Conservation (phyloP, 768 basidiomycete species). For the Termitomyces sp. region DNA sequence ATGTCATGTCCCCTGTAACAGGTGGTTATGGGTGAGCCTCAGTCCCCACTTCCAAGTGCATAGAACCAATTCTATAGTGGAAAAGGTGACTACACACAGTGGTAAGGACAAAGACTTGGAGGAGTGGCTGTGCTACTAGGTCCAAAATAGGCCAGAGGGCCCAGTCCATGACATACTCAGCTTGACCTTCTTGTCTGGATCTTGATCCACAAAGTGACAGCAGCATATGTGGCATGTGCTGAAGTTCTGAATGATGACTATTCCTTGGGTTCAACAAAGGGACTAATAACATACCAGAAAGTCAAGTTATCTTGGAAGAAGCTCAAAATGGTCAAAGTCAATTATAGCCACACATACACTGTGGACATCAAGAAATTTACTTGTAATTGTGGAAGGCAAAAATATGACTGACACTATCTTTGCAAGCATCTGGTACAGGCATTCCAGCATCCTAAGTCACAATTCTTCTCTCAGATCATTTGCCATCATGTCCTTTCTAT, state of each 20-base stretch:
- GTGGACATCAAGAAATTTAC: background rate
- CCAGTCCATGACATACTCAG: background rate
- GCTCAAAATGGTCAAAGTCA: background rate
- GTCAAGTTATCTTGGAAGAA: background rate
- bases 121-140: too few species aligned
- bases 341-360: background rate
- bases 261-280: background rate
- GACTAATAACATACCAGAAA: background rate
- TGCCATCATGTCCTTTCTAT: background rate
- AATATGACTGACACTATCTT: background rate
- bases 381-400: background rate
- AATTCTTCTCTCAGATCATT: background rate
- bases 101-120: too few species aligned
- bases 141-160: too few species aligned
- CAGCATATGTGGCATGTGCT: background rate
- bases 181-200: slow-evolving; percentile 2
- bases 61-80: too few species aligned
- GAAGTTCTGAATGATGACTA: background rate
- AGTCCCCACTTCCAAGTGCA: too few species aligned
- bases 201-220: background rate
- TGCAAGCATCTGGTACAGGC: background rate
- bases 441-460: background rate
- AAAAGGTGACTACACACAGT: too few species aligned
- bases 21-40: too few species aligned
- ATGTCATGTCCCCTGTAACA: background rate